Conservation (phyloP, 225 moss, liverwort and hornwort species). For the Bryoerythrophyllum caledonicum region DNA sequence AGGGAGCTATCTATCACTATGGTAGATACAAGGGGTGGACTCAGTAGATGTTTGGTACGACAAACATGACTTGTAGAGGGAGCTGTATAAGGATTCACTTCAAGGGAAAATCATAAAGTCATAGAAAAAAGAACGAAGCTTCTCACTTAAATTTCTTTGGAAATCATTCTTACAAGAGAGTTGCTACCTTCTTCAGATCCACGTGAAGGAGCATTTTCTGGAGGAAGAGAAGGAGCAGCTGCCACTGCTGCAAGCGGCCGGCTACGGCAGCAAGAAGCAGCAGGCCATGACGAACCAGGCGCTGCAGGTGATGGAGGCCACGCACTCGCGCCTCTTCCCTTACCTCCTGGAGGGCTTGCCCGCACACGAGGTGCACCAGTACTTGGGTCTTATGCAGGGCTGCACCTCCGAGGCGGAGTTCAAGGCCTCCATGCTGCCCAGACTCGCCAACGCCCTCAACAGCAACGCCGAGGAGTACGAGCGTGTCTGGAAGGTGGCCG, state of each 20-base stretch:
- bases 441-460: conserved; percentile 35
- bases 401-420: conserved; percentile 24
- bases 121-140: no score
- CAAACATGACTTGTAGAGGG: no score
- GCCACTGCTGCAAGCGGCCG: conserved; percentile 51
- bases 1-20: no score
- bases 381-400: conserved; percentile 45
- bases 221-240: conserved; percentile 63
- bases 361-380: conserved; percentile 56
- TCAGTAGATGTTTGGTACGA: no score
- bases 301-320: conserved; percentile 41
- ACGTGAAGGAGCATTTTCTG: conserved; percentile 50
- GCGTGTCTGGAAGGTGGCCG: conserved; percentile 42
- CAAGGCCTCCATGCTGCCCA: conserved; percentile 25
- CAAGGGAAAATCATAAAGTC: no score
- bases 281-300: conserved; percentile 48
- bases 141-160: no score
- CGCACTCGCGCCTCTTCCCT: conserved; percentile 46
- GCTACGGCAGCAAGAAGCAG: conserved; percentile 52
- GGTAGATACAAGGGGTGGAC: no score
- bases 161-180: no score
- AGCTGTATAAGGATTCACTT: no score
- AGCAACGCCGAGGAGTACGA: conserved; percentile 36
- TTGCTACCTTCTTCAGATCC: conserved; percentile 20
- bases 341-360: conserved; percentile 45